Conservation (phyloP, 2,329 filamentous ascomycete genomes). For the Coniochaeta sp. region DNA sequence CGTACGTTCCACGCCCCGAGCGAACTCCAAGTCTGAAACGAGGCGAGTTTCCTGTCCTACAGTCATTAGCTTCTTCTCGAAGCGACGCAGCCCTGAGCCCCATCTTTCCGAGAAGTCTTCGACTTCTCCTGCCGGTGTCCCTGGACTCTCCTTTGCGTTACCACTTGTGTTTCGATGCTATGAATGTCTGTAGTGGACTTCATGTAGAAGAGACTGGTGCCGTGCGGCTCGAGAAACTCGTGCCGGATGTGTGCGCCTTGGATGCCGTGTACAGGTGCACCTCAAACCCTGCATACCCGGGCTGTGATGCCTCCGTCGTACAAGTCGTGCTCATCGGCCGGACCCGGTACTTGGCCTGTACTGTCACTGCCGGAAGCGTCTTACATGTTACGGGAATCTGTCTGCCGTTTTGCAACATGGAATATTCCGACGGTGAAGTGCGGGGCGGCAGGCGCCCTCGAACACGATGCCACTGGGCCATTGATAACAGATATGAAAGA, state of each 20-base stretch:
- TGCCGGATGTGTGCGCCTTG: not conserved
- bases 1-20: not conserved
- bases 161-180: not conserved
- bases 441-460: not conserved
- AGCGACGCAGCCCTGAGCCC: not conserved
- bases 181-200: not conserved
- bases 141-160: not conserved
- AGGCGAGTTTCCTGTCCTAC: not conserved
- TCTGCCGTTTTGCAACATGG: no score
- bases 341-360: not conserved
- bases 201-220: not conserved
- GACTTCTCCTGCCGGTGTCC: not conserved
- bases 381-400: no score
- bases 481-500: no score
- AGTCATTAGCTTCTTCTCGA: not conserved
- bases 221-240: not conserved
- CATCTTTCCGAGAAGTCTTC: not conserved
- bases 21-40: not conserved
- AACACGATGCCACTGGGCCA: no score
- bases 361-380: no score
- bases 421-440: no score
- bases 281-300: not conserved
- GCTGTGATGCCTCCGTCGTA: not conserved
- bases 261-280: not conserved
- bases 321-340: not conserved